phyloP scores from a whole-genome alignment of 169 alveolate species.

The Eimeria mitis region DNA sequence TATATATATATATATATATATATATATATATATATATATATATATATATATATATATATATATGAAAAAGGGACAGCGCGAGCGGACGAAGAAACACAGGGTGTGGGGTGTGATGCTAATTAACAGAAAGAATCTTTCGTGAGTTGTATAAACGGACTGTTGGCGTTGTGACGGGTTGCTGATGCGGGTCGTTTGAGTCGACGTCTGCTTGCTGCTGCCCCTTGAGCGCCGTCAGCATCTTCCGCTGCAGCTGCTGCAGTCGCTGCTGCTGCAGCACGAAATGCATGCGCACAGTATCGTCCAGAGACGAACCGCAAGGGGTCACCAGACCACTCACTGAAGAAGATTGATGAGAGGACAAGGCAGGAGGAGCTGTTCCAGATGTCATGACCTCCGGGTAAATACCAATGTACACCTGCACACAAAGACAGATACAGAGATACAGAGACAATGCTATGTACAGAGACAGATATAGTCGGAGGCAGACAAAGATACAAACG shows the following conservation, averaged over 20 bases:
- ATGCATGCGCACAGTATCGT: slow-evolving; percentile 29
- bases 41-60: background rate
- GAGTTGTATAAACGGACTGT: slow-evolving; percentile 1
- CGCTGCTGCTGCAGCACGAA: slow-evolving; percentile 47
- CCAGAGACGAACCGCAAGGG: background rate
- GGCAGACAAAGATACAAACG: background rate
- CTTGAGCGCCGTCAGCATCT: slow-evolving; percentile 17
- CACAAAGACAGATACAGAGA: background rate
- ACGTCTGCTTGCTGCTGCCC: slow-evolving; percentile 42
- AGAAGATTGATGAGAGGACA: background rate
- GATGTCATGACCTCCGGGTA: background rate
- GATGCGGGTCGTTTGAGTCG: background rate
- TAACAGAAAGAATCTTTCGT: background rate
- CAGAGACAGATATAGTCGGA: background rate
- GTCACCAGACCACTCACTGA: background rate
- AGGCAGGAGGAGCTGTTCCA: slow-evolving; percentile 3
- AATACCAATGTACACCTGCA: slow-evolving; percentile 8
- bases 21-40: background rate
- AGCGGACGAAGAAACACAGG: background rate
- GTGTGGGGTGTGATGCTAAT: background rate
- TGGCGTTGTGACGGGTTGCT: background rate
- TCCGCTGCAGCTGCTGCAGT: slow-evolving; percentile 60
- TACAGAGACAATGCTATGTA: background rate
- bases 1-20: background rate
- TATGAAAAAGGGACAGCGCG: background rate